Evolutionary conservation across 1,284 basidiomycete species (phyloP).

Genomic region (Megacollybia platyphylla): DNA sequence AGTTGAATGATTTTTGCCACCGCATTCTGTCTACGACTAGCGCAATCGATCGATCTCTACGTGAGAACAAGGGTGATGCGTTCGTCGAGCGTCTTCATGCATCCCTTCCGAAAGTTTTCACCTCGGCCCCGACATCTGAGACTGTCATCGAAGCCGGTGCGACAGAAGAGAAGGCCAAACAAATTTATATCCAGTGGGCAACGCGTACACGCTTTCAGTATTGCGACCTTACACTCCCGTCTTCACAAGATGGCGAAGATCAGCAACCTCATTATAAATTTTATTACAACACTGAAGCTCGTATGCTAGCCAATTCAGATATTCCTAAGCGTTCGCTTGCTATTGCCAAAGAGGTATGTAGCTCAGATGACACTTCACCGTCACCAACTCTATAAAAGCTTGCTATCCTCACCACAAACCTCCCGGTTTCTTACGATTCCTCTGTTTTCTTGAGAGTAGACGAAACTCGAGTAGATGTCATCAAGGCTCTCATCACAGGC

Average conservation of each 20-base stretch:
- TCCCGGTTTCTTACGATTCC: conserved; percentile 84
- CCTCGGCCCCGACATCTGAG: conserved; percentile 20
- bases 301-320: conserved; percentile 65
- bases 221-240: conserved; percentile 60
- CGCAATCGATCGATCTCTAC: conserved; percentile 74
- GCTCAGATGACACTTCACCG: not conserved
- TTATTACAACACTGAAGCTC: conserved; percentile 66
- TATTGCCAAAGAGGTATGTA: conserved; percentile 77
- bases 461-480: conserved; percentile 79
- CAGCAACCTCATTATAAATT: conserved; percentile 64
- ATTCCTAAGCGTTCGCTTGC: conserved; percentile 82
- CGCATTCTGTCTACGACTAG: conserved; percentile 69
- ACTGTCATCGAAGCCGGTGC: conserved; percentile 34
- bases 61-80: conserved; percentile 74
- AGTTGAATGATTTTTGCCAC: conserved; percentile 57
- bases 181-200: conserved; percentile 76
- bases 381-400: conserved; percentile 33
- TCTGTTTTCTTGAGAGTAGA: conserved; percentile 82
- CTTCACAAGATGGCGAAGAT: conserved; percentile 28
- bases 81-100: conserved; percentile 71
- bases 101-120: conserved; percentile 59
- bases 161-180: conserved; percentile 54
- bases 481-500: conserved; percentile 83
- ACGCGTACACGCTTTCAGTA: conserved; percentile 74
- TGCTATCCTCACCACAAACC: conserved; percentile 78